Base-by-base conservation (phyloP, 1,284 basidiomycete species). In the Cutaneotrichosporon sp. region DNA sequence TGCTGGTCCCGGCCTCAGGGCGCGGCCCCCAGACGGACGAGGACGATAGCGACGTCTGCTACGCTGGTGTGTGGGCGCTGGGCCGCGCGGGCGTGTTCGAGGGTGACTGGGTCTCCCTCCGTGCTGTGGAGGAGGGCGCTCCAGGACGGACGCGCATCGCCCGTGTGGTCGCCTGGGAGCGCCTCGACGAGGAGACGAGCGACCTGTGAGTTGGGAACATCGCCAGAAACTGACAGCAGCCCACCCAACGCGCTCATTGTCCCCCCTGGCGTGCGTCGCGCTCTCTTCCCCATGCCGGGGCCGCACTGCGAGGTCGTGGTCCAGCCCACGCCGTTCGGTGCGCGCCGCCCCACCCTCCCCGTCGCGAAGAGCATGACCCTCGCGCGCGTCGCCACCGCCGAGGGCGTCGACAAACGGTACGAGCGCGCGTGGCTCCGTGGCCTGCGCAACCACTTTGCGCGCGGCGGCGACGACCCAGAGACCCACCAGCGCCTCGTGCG, bases 371-470 rank as follows among this genome's bases (percentile, higher is more conserved):
- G 85, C 6, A 82, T 97, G 33, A 91, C 89, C 1, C 82, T 99
- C 38, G 89, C 93, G 2, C 86, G 93, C 20, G 83, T 99, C 4
- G 89, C 92, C 0, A 92, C 92, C 0, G 87, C 92, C 0, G 79
- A 89, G 64, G 87, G 90, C 1, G 86, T 86, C 6, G 87, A 89
- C 74, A 88, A 88, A 59, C 79, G 82, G 34, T 91, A 91, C 71
- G 90, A 97, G 71, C 74, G 83, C 0, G 76, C 87, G 8, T 90
- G 91, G 74, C 77, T 94, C 14, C 81, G 82, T 14, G 86, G 87
- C 5, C 79, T 98, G 63, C 89, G 87, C 60, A 63, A 74, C 3
- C 86, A 90, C 73, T 93, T 97, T 72, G 81, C 84, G 42, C 6
- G n/a, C 13, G 84, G 29, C 36, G 55, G 46, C 14, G 38, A 43